Evolutionary conservation across 495 filamentous ascomycete species (phyloP).

Genomic region (Neurospora sp.): DNA sequence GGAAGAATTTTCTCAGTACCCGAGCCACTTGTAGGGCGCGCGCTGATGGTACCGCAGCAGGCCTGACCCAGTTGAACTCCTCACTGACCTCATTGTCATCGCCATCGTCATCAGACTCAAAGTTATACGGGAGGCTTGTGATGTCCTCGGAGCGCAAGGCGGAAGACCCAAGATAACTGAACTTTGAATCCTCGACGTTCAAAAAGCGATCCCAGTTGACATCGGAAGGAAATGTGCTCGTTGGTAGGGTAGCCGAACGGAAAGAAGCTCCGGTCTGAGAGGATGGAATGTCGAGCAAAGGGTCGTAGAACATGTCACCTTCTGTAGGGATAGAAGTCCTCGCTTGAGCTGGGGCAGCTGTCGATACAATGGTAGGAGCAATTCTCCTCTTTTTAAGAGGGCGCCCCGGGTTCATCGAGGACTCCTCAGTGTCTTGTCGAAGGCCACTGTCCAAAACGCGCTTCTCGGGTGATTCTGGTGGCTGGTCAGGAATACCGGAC

Average conservation of each 20-base stretch:
- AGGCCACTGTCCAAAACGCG: not conserved
- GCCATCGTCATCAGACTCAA: not conserved
- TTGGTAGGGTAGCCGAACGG: not conserved
- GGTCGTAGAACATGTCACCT: conserved; percentile 22
- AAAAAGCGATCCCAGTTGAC: not conserved
- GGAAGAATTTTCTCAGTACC: conserved; percentile 29
- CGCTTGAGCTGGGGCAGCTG: conserved; percentile 19
- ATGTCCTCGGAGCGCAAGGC: conserved; percentile 2
- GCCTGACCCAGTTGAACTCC: conserved; percentile 17
- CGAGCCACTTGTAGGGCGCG: conserved; percentile 31
- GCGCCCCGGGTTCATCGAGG: not conserved
- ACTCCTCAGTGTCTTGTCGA: not conserved
- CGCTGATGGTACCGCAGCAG: conserved; percentile 19
- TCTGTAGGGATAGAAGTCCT: conserved; percentile 26
- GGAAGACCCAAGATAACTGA: conserved; percentile 5
- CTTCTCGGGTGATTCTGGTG: not conserved
- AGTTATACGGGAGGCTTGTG: not conserved
- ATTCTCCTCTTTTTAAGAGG: conserved; percentile 32
- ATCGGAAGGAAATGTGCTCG: not conserved
- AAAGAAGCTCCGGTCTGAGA: not conserved
- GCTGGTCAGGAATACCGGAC: not conserved
- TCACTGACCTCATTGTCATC: not conserved
- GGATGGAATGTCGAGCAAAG: not conserved
- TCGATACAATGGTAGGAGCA: conserved; percentile 26
- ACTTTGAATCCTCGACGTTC: not conserved